Evolutionary conservation across 495 filamentous ascomycete genomes (phyloP).

Genomic region (Darksidea phi): DNA sequence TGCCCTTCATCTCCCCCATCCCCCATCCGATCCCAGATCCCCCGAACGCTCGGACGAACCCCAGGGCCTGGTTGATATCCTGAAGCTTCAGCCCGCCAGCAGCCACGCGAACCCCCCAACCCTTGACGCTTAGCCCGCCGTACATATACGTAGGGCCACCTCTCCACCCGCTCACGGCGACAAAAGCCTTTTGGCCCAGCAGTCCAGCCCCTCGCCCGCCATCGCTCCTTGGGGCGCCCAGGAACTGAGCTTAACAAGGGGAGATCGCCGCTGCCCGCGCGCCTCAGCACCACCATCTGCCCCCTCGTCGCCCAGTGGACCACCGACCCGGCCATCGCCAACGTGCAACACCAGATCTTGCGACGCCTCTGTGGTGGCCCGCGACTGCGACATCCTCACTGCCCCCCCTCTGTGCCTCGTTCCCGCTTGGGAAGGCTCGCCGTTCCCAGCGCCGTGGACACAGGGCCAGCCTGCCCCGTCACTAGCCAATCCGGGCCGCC

Average conservation of each 20-base stretch:
- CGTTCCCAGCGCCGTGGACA: conserved; percentile 23
- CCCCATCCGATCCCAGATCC: conserved; percentile 35
- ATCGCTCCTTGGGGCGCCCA: conserved; percentile 33
- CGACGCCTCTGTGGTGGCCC: conserved; percentile 21
- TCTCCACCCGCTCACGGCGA: conserved; percentile 37
- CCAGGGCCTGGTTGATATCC: conserved; percentile 33
- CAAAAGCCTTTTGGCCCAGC: conserved; percentile 34
- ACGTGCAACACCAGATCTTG: conserved; percentile 34
- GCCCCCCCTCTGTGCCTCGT: conserved; percentile 9
- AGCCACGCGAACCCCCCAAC: conserved; percentile 36
- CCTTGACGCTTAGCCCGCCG: conserved; percentile 35
- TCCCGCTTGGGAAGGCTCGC: conserved; percentile 20
- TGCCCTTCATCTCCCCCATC: conserved; percentile 24
- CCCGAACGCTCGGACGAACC: conserved; percentile 38
- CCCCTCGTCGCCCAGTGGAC: conserved; percentile 5
- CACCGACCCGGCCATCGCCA: conserved; percentile 22
- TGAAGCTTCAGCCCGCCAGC: conserved; percentile 29
- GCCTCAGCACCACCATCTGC: conserved; percentile 27
- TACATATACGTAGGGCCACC: conserved; percentile 40
- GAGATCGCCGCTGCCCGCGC: conserved; percentile 37
- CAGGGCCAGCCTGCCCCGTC: conserved; percentile 10
- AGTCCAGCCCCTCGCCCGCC: conserved; percentile 31
- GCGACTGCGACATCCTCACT: conserved; percentile 8
- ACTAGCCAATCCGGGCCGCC: conserved; percentile 30
- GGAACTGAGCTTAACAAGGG: conserved; percentile 39